Evolutionary conservation across 2,329 filamentous ascomycete species (phyloP).

Genomic region (Claviceps pusilla): DNA sequence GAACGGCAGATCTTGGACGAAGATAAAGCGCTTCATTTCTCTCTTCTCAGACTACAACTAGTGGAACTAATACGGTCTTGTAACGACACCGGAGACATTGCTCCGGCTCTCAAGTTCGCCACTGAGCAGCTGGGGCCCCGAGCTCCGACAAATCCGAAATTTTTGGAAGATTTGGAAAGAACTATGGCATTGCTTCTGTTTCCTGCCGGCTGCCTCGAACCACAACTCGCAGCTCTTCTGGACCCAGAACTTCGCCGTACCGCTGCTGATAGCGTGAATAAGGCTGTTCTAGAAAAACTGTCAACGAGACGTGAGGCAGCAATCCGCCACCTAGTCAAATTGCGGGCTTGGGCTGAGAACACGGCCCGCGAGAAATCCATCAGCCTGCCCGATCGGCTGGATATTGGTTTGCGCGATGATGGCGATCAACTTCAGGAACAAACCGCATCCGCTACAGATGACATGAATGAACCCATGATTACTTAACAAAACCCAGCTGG

Average conservation of each 20-base stretch:
- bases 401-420: slow-evolving; percentile 23
- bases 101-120: slow-evolving; percentile 70
- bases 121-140: slow-evolving; percentile 74
- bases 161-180: slow-evolving; percentile 73
- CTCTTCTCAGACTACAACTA: slow-evolving; percentile 75
- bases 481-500: slow-evolving; percentile 21
- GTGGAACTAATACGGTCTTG: slow-evolving; percentile 81
- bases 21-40: slow-evolving; percentile 73
- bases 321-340: slow-evolving; percentile 64
- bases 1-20: slow-evolving; percentile 65
- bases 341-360: slow-evolving; percentile 74
- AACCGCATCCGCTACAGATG: slow-evolving; percentile 16
- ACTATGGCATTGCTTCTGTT: slow-evolving; percentile 91
- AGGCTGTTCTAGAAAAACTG: slow-evolving; percentile 65
- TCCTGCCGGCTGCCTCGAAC: slow-evolving; percentile 61
- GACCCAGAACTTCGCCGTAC: slow-evolving; percentile 64
- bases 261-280: slow-evolving; percentile 81
- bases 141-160: slow-evolving; percentile 66
- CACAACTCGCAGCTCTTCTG: slow-evolving; percentile 60
- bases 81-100: slow-evolving; percentile 56
- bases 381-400: slow-evolving; percentile 19
- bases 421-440: slow-evolving; percentile 19
- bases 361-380: slow-evolving; percentile 29
- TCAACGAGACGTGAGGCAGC: slow-evolving; percentile 63
- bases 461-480: slow-evolving; percentile 37